Percentiles rank a stretch among this genome's conserved stretches.
Evolutionary conservation across 768 basidiomycete genomes (phyloP).

Genomic region (Nevesoporus exiguus): DNA sequence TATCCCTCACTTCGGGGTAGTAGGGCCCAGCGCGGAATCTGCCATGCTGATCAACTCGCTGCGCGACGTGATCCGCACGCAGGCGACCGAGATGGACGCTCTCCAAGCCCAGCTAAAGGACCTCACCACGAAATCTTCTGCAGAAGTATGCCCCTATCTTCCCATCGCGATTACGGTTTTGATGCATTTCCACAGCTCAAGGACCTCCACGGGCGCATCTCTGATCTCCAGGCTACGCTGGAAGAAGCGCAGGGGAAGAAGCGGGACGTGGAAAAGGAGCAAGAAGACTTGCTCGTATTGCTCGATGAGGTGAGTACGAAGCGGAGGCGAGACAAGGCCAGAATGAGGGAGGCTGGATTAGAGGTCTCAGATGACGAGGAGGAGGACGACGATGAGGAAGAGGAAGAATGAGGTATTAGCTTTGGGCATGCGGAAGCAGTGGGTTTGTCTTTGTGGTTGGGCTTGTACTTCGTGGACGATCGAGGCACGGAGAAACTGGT

Average conservation of each 20-base stretch:
- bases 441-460: too few species aligned
- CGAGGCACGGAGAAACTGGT: too few species aligned
- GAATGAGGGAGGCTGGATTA: slow-evolving; percentile 67
- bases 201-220: slow-evolving; percentile 45
- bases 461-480: too few species aligned
- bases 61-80: slow-evolving; percentile 76
- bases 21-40: slow-evolving; percentile 71
- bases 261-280: slow-evolving; percentile 90
- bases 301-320: slow-evolving; percentile 90
- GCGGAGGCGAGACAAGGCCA: slow-evolving; percentile 76
- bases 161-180: not conserved
- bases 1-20: not conserved
- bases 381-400: slow-evolving; percentile 62
- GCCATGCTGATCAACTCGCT: slow-evolving; percentile 80
- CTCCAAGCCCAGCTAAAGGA: slow-evolving; percentile 60
- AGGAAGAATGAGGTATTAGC: slow-evolving; percentile 6
- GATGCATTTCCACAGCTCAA: slow-evolving; percentile 34
- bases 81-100: slow-evolving; percentile 74
- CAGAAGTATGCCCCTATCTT: slow-evolving; percentile 32
- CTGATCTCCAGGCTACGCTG: slow-evolving; percentile 46
- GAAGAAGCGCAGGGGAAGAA: slow-evolving; percentile 57
- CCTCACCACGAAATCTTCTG: slow-evolving; percentile 32
- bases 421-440: too few species aligned
- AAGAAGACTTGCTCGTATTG: slow-evolving; percentile 91
- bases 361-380: slow-evolving; percentile 94